Evolutionary conservation across 2,329 filamentous ascomycete species (phyloP), one percentile per base, ranked within the genome.

Genomic region (Xylariales sp.): DNA sequence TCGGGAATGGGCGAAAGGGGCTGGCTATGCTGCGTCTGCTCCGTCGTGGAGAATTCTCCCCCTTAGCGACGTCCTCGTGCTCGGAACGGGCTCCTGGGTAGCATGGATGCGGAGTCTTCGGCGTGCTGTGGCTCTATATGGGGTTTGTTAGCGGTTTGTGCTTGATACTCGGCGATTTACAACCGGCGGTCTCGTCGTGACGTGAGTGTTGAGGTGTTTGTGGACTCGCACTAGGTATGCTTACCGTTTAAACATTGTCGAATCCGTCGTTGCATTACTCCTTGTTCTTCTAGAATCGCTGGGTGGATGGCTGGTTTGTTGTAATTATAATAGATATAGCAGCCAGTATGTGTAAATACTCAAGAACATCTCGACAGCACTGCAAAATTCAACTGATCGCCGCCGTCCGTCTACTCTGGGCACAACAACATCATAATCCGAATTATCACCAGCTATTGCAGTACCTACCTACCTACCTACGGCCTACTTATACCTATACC

Each of bases 71-170:
- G 65, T 59, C 14, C 60, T 69, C 30, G 62, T 62, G 62, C 72
- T 75, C 9, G 69, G 62, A 68, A 71, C 9, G 71, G 69, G n/a
- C 69, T 72, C 12, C 53, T 70, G 12, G 73, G 72, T 56, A 64
- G 64, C 18, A 69, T 67, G 9, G 69, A 74, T 30, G 70, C 68
- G 1, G 72, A 58, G 62, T 74, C 70, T 60, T 59, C 39, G 66
- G 46, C 16, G n/a, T 28, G 12, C 12, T 30, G 50, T 3, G 12
- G 3, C 52, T n/a, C 50, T 65, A 12, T 43, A 14, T 23, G 18
- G 9, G 48, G 3, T 36, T 36, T 36, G 49, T 52, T 36, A 52
- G 30, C 30, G 5, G 30, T 34, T 32, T 52, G 5, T 12, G n/a
- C 10, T 32, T 32, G 10, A 30, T 50, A 14, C 10, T 10, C 12